Percentiles rank a stretch among this genome's conserved stretches.
phyloP scores from a whole-genome alignment of 306 rosid genomes.

The Trichosanthes cucumerina region DNA sequence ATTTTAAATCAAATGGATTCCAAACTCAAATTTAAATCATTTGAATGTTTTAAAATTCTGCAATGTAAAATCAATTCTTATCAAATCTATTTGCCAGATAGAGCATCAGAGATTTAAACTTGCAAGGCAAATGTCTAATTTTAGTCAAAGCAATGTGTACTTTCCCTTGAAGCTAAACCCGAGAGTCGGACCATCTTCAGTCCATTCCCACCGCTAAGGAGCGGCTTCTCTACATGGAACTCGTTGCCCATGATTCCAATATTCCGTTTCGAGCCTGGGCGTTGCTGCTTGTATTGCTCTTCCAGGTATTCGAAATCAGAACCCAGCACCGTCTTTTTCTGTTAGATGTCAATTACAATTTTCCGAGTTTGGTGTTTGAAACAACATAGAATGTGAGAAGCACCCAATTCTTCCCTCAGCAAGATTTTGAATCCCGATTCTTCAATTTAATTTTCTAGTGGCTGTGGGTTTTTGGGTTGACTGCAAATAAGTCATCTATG shows the following conservation, averaged over 20 bases:
- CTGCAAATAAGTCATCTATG: neutral
- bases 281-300: conserved; percentile 16
- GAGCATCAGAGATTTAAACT: too few species aligned
- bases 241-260: neutral
- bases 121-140: too few species aligned
- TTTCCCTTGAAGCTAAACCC: too few species aligned
- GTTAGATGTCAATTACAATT: neutral
- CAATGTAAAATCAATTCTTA: too few species aligned
- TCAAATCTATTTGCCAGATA: too few species aligned
- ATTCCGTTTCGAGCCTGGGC: conserved; percentile 4
- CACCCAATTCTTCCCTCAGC: neutral
- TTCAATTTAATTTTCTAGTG: neutral
- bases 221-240: neutral
- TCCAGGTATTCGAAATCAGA: conserved; percentile 16
- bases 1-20: too few species aligned
- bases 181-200: neutral
- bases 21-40: too few species aligned
- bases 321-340: neutral
- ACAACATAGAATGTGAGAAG: neutral
- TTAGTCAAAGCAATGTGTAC: too few species aligned
- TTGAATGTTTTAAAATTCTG: too few species aligned
- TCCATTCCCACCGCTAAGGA: neutral
- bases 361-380: neutral
- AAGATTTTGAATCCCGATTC: neutral
- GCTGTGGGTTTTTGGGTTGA: neutral